Conservation (phyloP, 208 protist genomes). For the Entamoeba dispar region DNA sequence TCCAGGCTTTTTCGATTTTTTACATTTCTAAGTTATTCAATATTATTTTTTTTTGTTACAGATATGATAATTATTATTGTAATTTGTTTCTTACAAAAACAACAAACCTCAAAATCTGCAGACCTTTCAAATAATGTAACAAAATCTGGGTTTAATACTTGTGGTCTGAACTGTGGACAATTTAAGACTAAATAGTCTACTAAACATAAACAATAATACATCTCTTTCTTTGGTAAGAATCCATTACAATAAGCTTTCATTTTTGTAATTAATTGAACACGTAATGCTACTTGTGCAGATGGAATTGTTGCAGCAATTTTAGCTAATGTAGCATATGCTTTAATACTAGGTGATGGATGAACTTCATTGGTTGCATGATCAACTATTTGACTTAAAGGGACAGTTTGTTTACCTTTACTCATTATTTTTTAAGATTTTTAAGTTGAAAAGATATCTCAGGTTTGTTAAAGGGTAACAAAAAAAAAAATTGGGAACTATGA, state of each 20-base stretch:
- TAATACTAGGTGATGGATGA: not conserved
- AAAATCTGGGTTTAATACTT: not conserved
- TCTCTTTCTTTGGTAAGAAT: not conserved
- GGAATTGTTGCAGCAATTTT: not conserved
- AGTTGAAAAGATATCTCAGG: not conserved
- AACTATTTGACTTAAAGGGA: not conserved
- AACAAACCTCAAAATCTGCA: not conserved
- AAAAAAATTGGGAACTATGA: no score
- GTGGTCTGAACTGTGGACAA: not conserved
- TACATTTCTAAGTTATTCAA: not conserved
- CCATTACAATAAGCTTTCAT: not conserved
- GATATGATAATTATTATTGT: no score
- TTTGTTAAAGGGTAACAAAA: no score
- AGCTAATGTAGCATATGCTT: not conserved
- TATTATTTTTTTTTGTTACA: no score
- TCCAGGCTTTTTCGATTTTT: not conserved
- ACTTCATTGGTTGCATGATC: not conserved
- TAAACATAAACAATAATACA: slow-evolving; percentile 1
- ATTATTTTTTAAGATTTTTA: not conserved
- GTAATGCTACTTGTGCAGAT: not conserved
- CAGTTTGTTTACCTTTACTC: not conserved
- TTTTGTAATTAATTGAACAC: not conserved
- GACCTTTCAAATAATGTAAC: not conserved
- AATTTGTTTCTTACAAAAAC: not conserved
- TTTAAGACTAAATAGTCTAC: not conserved